These are phyloP conservation scores for Clonostachys rosea DNA, from an alignment of 2,329 filamentous ascomycete genomes.

Conservation along the genomic window DNA sequence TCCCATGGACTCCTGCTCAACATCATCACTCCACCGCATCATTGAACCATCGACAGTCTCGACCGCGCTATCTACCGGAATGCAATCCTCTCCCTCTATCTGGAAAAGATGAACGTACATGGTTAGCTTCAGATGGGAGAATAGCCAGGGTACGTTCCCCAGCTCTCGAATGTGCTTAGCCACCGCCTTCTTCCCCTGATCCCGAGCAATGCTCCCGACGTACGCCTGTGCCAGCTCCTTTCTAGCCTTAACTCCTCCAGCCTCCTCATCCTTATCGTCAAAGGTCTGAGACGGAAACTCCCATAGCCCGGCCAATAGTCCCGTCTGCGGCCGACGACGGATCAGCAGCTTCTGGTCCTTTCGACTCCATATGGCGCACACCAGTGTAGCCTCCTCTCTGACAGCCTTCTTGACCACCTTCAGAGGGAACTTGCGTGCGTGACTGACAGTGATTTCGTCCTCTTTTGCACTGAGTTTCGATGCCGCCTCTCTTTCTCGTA, in stretches of 20 bases:
- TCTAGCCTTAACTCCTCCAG: conserved; percentile 16
- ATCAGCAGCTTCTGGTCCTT: conserved; percentile 39
- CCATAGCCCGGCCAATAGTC: conserved; percentile 50
- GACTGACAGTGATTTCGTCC: conserved; percentile 26
- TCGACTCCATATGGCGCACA: conserved; percentile 42
- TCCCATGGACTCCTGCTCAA: conserved; percentile 50
- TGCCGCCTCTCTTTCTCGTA: conserved; percentile 13
- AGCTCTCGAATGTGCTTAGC: conserved; percentile 30
- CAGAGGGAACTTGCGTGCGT: conserved; percentile 46
- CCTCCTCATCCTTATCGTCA: conserved; percentile 1
- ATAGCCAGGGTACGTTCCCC: conserved; percentile 51
- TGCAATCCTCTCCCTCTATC: conserved; percentile 29
- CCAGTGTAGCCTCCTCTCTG: conserved; percentile 45
- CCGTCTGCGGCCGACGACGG: conserved; percentile 45
- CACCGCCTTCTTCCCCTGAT: conserved; percentile 9
- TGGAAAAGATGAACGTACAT: conserved; percentile 53
- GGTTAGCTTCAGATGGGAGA: conserved; percentile 50
- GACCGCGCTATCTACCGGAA: not conserved
- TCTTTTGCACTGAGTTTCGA: not conserved
- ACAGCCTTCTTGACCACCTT: conserved; percentile 46
- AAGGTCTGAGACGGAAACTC: conserved; percentile 40
- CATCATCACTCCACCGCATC: conserved; percentile 22
- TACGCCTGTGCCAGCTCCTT: conserved; percentile 27
- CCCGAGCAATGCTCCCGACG: conserved; percentile 8
- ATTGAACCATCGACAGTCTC: conserved; percentile 2